These are phyloP conservation scores for Dalbergia cochinchinensis DNA, from an alignment of 306 rosid species.

Conservation along the genomic window DNA sequence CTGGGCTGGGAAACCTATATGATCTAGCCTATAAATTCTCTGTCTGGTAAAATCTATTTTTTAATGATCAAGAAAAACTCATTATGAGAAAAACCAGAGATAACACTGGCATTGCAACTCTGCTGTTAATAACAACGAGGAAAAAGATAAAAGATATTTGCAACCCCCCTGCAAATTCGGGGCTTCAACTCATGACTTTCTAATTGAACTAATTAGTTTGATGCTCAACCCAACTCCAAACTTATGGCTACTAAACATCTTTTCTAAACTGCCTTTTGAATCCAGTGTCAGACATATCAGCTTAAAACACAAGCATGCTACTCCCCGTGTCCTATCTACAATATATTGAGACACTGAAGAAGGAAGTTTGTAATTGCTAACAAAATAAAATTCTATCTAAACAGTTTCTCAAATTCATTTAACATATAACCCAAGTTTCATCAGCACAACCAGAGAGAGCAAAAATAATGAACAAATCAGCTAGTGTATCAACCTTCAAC, in stretches of 20 bases:
- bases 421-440: constrained; percentile 13
- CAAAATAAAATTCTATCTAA: constrained; percentile 19
- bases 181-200: background rate
- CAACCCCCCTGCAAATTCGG: constrained; percentile 13
- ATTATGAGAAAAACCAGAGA: background rate
- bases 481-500: constrained; percentile 73
- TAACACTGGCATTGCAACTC: constrained; percentile 21
- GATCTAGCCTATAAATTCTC: background rate
- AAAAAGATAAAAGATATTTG: constrained; percentile 14
- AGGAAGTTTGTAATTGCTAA: background rate
- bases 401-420: constrained; percentile 5
- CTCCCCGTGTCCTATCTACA: constrained; percentile 6
- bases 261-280: background rate
- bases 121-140: constrained; percentile 9
- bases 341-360: background rate
- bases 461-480: constrained; percentile 30
- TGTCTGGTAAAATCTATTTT: constrained; percentile 24
- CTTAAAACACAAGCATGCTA: constrained; percentile 24
- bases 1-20: constrained; percentile 13
- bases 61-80: background rate
- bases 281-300: background rate
- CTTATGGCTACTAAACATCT: background rate
- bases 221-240: background rate
- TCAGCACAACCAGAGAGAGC: background rate
- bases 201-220: constrained; percentile 5